Base-by-base conservation (phyloP, 2,329 filamentous ascomycete species). In the Ophiosphaerella narmari region DNA sequence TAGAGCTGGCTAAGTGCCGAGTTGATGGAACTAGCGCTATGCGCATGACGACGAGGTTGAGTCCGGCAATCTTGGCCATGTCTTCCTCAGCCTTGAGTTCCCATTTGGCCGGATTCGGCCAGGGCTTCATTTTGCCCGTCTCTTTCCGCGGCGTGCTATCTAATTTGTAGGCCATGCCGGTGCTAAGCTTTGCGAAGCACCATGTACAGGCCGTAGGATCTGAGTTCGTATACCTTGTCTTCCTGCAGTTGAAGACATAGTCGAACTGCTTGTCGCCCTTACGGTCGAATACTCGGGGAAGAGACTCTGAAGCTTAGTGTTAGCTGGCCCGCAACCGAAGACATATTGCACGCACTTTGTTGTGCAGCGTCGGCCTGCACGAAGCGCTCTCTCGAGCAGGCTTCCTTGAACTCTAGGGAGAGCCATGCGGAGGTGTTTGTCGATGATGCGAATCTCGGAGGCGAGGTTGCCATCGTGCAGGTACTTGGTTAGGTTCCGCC, bases 371-470 rank as follows among this genome's bases (percentile, higher is more conserved):
- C 94, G 43, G 93, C 94, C 78, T 99, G 94, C 74, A 97, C 86
- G 76, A 97, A 97, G 68, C 91, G 94, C 69, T 88, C 84, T 68
- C 84, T 81, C 36, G 91, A 91, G 75, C 92, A 97, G 54, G 93
- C 91, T 63, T 90, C 87, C 63, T 88, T 82, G 75, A 97, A 96
- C 73, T 97, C 93, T 39, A 92, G 90, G 18, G 92, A 90, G 59
- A 99, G 82, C 85, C 91, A 96, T 65, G 94, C 94, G 94, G 16
- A 97, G 82, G 57, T 96, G 90, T 77, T 97, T 99, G 80, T 99
- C 94, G 65, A 97, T 91, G 55, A 97, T 80, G 66, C 93, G 89
- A 48, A 97, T 82, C 55, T 96, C 90, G 35, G 93, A 97, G 43
- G 93, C 91, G 62, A 97, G 85, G 54, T 88, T 80, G 74, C 96